These are phyloP conservation scores for Talinum fruticosum DNA, from an alignment of 148 eudicot genomes.

Conservation along the genomic window DNA sequence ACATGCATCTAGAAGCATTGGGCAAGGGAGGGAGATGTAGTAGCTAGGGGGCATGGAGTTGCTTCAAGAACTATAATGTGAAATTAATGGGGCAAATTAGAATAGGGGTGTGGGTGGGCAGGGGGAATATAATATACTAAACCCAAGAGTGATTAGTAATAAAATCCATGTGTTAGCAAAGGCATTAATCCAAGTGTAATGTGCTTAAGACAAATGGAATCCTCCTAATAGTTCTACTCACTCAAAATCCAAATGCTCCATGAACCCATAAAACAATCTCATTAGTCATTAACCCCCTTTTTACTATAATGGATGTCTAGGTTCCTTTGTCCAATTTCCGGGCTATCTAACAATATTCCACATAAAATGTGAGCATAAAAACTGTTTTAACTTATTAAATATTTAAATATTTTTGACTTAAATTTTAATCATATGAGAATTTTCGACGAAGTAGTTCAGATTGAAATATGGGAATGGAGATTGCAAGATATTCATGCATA, in stretches of 20 bases:
- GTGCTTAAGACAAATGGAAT: constrained; percentile 11
- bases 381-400: no score
- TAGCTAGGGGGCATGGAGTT: not conserved
- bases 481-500: no score
- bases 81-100: not conserved
- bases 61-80: not conserved
- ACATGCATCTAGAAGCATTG: not conserved
- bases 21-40: not conserved
- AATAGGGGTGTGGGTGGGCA: not conserved
- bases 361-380: no score
- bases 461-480: no score
- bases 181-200: constrained; percentile 3
- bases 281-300: not conserved
- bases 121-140: not conserved
- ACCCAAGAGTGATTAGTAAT: not conserved
- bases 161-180: constrained; percentile 1
- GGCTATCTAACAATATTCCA: no score
- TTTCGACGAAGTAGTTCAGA: no score
- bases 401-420: no score
- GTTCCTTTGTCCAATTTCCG: not conserved
- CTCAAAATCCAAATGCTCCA: not conserved
- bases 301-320: not conserved
- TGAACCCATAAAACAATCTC: not conserved
- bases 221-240: not conserved
- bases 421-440: no score